These are phyloP conservation scores for Arthrobotrys conoides DNA, from an alignment of 2,329 filamentous ascomycete genomes.

Conservation along the genomic window DNA sequence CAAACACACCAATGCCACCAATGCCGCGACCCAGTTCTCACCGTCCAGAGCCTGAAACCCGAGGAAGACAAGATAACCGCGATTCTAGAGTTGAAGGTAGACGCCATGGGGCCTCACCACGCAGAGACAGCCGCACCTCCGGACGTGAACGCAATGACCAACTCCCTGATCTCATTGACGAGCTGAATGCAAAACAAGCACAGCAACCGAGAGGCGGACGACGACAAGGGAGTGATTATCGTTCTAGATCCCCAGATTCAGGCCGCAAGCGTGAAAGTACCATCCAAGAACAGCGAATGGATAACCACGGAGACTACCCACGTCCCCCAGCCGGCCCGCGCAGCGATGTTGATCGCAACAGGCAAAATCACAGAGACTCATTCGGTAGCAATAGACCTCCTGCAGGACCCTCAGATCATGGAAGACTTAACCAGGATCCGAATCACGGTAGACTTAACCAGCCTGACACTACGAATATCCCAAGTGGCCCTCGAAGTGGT, in stretches of 20 bases:
- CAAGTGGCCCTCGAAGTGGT: slow-evolving; percentile 62
- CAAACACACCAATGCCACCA: slow-evolving; percentile 56
- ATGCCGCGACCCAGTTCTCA: slow-evolving; percentile 51
- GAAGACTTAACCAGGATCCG: slow-evolving; percentile 63
- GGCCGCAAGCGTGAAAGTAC: slow-evolving; percentile 61
- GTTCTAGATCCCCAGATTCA: slow-evolving; percentile 58
- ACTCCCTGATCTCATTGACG: slow-evolving; percentile 56
- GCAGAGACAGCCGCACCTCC: slow-evolving; percentile 34
- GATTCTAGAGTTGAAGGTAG: slow-evolving; percentile 29
- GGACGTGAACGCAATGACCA: slow-evolving; percentile 23
- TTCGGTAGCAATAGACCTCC: slow-evolving; percentile 56
- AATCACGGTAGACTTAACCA: slow-evolving; percentile 64
- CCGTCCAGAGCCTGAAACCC: slow-evolving; percentile 47
- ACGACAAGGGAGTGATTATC: slow-evolving; percentile 57
- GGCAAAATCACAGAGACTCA: slow-evolving; percentile 57
- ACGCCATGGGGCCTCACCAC: slow-evolving; percentile 39
- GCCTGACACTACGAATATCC: slow-evolving; percentile 62
- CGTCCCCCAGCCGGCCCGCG: slow-evolving; percentile 63
- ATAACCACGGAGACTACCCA: slow-evolving; percentile 59
- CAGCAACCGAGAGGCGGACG: slow-evolving; percentile 40
- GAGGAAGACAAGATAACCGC: slow-evolving; percentile 44
- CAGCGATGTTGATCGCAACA: slow-evolving; percentile 61
- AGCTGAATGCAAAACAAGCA: slow-evolving; percentile 50
- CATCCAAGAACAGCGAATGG: slow-evolving; percentile 58
- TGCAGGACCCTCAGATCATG: slow-evolving; percentile 54